These are phyloP conservation scores for Helicostylum pulchrum DNA, from an alignment of 192 early-diverging fungal species.

Conservation along the genomic window DNA sequence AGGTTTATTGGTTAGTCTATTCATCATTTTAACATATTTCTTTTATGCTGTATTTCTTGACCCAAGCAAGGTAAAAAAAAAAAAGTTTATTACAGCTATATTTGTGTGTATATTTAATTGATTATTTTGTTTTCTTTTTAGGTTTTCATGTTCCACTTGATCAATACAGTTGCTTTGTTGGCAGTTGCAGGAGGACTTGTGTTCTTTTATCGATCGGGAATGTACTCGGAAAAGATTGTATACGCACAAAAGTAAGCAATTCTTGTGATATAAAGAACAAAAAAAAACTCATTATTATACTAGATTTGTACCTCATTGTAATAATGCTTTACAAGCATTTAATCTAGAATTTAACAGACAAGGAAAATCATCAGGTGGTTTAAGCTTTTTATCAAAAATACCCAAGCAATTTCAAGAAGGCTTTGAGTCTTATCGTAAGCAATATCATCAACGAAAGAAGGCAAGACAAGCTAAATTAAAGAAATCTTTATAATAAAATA, in stretches of 20 bases:
- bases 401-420: constrained; percentile 56
- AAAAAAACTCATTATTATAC: too few species aligned
- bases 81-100: too few species aligned
- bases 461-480: constrained; percentile 37
- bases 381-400: constrained; percentile 50
- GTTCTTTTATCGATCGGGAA: constrained; percentile 53
- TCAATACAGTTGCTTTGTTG: constrained; percentile 38
- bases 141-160: constrained; percentile 24
- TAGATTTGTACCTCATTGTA: constrained; percentile 61
- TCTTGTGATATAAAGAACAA: too few species aligned
- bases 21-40: constrained; percentile 36
- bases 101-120: too few species aligned
- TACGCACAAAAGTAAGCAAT: constrained; percentile 51
- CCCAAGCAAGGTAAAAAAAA: constrained; percentile 42
- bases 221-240: constrained; percentile 55
- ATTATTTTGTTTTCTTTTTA: too few species aligned
- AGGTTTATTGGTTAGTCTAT: constrained; percentile 24
- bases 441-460: constrained; percentile 46
- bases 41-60: constrained; percentile 49
- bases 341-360: constrained; percentile 52
- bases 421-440: constrained; percentile 44
- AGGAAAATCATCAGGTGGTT: constrained; percentile 37
- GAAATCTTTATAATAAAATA: not conserved
- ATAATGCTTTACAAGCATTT: constrained; percentile 51
- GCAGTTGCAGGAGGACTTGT: constrained; percentile 40